Evolutionary conservation across 331 rosid genomes (phyloP).

Genomic region (Ulmus americana): DNA sequence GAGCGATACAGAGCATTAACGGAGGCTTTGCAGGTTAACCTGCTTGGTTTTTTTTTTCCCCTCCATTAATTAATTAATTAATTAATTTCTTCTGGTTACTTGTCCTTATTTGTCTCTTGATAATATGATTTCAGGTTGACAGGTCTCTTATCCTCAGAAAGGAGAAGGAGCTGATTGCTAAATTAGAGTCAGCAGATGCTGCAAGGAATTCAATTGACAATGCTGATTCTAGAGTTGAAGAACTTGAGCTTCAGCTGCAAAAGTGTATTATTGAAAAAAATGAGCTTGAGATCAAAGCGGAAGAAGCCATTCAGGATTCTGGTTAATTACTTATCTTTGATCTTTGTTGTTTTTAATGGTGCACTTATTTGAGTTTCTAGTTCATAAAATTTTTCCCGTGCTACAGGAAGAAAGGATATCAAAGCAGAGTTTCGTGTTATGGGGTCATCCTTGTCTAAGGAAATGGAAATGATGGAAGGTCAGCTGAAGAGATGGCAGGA

Average conservation of each 20-base stretch:
- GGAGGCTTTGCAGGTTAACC: constrained; percentile 69
- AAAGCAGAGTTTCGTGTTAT: constrained; percentile 85
- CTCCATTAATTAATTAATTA: too few species aligned
- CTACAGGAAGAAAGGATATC: constrained; percentile 86
- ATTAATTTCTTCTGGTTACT: background rate
- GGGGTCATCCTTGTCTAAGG: constrained; percentile 87
- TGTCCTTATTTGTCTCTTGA: constrained; percentile 14
- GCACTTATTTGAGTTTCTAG: constrained; percentile 24
- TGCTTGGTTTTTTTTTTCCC: constrained; percentile 16
- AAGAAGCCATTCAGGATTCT: constrained; percentile 81
- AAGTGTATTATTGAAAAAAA: constrained; percentile 60
- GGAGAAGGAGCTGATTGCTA: constrained; percentile 69
- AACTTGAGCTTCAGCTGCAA: constrained; percentile 74
- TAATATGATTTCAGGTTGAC: constrained; percentile 56
- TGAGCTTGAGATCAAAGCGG: constrained; percentile 72
- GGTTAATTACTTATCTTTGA: constrained; percentile 34
- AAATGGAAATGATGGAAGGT: constrained; percentile 93
- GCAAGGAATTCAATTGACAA: constrained; percentile 50
- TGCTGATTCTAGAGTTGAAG: constrained; percentile 54
- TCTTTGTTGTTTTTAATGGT: constrained; percentile 9
- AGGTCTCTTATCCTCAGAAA: constrained; percentile 56
- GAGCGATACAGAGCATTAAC: constrained; percentile 52
- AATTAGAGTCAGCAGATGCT: constrained; percentile 57
- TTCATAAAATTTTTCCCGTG: constrained; percentile 27
- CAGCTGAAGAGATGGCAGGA: constrained; percentile 88